These are phyloP conservation scores for Vitis riparia DNA, from an alignment of 164 flowering plant species.

Conservation along the genomic window DNA sequence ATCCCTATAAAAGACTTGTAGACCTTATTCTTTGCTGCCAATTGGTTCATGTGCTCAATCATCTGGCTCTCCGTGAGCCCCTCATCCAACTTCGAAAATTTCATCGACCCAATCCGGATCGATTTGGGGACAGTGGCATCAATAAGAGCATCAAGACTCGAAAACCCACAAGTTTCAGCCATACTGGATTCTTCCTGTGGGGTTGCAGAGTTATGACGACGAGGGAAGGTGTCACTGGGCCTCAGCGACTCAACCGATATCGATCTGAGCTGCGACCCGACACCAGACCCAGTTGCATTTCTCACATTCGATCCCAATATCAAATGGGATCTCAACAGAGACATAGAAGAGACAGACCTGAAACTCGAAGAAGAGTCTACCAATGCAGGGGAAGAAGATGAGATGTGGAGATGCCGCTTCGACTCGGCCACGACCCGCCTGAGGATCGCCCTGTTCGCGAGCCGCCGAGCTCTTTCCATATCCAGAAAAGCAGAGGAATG, in stretches of 20 bases:
- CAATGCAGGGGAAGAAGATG: conserved; percentile 7
- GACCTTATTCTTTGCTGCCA: conserved; percentile 77
- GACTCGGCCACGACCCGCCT: conserved; percentile 57
- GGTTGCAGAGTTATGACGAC: conserved; percentile 95
- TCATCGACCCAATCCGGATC: conserved; percentile 66
- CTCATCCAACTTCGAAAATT: conserved; percentile 67
- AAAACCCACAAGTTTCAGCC: conserved; percentile 68
- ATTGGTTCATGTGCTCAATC: conserved; percentile 71
- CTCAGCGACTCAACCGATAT: conserved; percentile 76
- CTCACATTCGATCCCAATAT: conserved; percentile 10
- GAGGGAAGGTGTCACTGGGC: conserved; percentile 87
- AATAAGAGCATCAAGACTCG: conserved; percentile 60
- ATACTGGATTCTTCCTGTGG: conserved; percentile 78
- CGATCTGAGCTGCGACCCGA: conserved; percentile 44
- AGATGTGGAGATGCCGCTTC: conserved; percentile 32
- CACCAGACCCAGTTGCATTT: conserved; percentile 13
- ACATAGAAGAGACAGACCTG: conserved; percentile 70
- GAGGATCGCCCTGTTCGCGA: conserved; percentile 71
- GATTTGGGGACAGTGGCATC: conserved; percentile 96
- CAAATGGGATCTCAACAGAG: conserved; percentile 39
- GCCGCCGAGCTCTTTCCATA: conserved; percentile 91
- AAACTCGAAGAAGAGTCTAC: conserved; percentile 25
- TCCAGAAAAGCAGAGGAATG: too few relatives aligned
- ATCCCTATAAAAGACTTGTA: conserved; percentile 90
- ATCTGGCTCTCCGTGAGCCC: conserved; percentile 93